Percentiles rank a stretch among this genome's conserved stretches.
These are phyloP conservation scores for Trypanosoma avium DNA, from an alignment of 208 protist genomes.

Conservation along the genomic window DNA sequence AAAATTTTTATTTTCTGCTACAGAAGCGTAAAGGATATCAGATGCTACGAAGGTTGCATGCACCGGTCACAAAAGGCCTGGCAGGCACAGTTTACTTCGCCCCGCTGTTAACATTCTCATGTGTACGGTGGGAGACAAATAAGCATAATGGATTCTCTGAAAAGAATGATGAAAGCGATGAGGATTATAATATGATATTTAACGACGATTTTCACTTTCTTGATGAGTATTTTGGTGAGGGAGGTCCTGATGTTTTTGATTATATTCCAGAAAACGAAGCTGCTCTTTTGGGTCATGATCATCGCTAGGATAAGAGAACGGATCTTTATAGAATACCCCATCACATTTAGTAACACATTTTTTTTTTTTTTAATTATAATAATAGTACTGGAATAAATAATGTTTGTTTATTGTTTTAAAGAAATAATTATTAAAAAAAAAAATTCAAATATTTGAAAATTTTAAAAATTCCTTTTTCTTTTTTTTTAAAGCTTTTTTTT, in stretches of 20 bases:
- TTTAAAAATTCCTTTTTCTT: not conserved
- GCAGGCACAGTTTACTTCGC: not conserved
- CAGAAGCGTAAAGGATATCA: not conserved
- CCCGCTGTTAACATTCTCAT: not conserved
- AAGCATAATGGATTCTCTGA: not conserved
- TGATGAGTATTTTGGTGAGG: conserved; percentile 72
- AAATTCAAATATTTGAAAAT: not conserved
- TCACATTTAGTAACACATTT: not conserved
- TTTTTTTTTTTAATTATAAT: not conserved
- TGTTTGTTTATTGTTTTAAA: not conserved
- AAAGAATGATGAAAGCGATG: conserved; percentile 36
- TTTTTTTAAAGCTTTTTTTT: not conserved
- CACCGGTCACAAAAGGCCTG: conserved; percentile 3
- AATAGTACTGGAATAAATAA: not conserved
- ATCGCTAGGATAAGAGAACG: conserved; percentile 5
- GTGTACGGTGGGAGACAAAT: conserved; percentile 17
- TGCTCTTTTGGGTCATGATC: conserved; percentile 30
- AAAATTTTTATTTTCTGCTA: not conserved
- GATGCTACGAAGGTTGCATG: conserved; percentile 20
- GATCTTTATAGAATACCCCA: not conserved
- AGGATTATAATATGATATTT: conserved; percentile 44
- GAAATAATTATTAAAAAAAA: not conserved
- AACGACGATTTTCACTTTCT: conserved; percentile 82
- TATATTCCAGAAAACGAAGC: conserved; percentile 69
- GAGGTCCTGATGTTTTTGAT: conserved; percentile 50